Evolutionary conservation across 2,329 filamentous ascomycete species (phyloP).

Genomic region (Colletotrichum theobromicola): DNA sequence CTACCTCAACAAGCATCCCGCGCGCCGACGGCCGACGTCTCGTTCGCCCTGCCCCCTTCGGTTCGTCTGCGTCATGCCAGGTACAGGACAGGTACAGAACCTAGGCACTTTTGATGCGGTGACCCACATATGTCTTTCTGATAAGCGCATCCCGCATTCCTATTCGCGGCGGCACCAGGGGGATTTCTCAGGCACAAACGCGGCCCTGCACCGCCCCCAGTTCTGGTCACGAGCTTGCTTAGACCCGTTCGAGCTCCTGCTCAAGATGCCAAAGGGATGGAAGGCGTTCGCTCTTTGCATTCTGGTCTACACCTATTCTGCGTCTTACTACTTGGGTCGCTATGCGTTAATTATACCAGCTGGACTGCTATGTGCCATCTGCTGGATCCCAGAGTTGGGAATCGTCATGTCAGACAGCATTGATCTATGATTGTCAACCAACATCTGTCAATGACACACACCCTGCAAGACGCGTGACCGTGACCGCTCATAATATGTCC

Average conservation of each 20-base stretch:
- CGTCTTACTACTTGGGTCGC: neutral
- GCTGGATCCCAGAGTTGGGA: neutral
- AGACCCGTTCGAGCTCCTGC: neutral
- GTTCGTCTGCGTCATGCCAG: conserved; percentile 17
- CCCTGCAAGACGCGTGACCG: neutral
- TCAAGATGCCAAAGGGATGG: neutral
- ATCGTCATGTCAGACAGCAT: neutral
- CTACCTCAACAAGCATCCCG: no score
- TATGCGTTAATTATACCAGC: neutral
- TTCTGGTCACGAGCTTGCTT: neutral
- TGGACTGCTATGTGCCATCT: neutral
- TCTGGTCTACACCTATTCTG: neutral
- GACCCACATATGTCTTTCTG: neutral
- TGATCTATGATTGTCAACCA: neutral
- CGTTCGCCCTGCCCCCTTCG: neutral
- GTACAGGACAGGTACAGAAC: neutral
- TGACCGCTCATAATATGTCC: neutral
- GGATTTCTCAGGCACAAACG: neutral
- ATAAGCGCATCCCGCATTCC: conserved; percentile 1
- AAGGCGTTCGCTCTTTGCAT: neutral
- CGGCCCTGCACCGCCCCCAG: neutral
- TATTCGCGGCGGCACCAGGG: neutral
- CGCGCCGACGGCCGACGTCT: neutral
- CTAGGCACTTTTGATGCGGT: neutral
- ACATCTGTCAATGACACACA: neutral